These are phyloP conservation scores for Cryptosporidium canis DNA, from an alignment of 169 alveolate species.

Conservation along the genomic window DNA sequence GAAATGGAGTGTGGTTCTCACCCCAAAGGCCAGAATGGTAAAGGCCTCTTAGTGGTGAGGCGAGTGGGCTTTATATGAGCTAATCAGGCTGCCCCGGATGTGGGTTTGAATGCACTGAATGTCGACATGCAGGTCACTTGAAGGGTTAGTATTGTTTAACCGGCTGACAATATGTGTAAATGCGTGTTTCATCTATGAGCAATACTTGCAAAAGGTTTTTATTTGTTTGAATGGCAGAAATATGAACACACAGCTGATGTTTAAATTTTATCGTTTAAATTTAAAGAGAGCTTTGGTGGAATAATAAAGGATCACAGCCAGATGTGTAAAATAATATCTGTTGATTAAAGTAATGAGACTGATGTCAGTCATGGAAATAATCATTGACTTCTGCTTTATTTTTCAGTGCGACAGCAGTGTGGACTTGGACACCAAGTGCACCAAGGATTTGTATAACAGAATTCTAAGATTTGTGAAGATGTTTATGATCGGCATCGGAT, in stretches of 20 bases:
- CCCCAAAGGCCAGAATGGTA: no score
- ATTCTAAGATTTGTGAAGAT: not conserved
- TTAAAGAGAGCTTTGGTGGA: not conserved
- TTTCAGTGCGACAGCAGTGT: not conserved
- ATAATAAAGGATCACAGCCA: not conserved
- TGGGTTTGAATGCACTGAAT: no score
- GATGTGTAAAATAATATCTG: not conserved
- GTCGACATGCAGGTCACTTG: no score
- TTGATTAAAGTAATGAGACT: not conserved
- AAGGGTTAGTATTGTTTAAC: no score
- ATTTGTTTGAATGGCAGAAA: not conserved
- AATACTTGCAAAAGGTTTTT: not conserved
- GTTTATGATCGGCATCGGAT: not conserved
- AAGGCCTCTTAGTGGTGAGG: no score
- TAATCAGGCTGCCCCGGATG: no score
- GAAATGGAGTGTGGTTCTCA: no score
- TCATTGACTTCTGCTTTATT: conserved; percentile 18
- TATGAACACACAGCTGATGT: not conserved
- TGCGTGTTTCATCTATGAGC: not conserved
- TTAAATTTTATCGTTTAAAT: not conserved
- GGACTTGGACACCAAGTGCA: not conserved
- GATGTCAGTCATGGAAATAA: not conserved
- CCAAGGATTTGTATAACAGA: conserved; percentile 11
- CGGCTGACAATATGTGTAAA: not conserved
- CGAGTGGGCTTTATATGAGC: no score